Evolutionary conservation across 106 monocot genomes (phyloP), one percentile per base, ranked within the genome.

Genomic region (Alisma plantagoaquatica): DNA sequence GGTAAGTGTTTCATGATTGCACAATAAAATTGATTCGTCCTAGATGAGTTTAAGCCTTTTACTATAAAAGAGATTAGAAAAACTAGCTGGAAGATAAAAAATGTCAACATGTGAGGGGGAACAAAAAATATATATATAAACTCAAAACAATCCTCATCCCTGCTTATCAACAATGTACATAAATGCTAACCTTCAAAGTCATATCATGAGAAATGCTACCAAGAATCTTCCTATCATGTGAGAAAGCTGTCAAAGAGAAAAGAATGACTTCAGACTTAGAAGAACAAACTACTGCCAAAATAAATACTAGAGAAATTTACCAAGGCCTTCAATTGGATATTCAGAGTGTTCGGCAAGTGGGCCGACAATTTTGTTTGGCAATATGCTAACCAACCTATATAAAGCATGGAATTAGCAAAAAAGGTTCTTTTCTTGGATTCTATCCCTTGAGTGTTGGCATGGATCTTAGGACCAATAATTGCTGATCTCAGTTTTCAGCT

Each of bases 171-270:
- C n/a, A n/a, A n/a, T n/a, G n/a, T n/a, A n/a, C n/a, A 23, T 43
- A 6, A 23, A 16, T 59, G 9, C 64, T 67, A 32, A 98, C 96
- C 83, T 98, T 98, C 43, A 90, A 48, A 72, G 82, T 90, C 67
- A 81, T 68, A 66, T 90, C 90, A 77, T 86, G 85, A 53, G 98
- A 98, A 74, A 98, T 86, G 61, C 98, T 90, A 35, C 83, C 96
- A 33, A 98, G 71, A 72, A 74, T 79, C 43, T 98, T 76, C 47
- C 60, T 82, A 64, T 90, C 98, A 73, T 64, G 65, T 47, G 98
- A 98, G 38, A 98, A 76, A 23, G 78, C 98, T 98, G 74, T 31
- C 20, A 49, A 11, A 43, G 30, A 6, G 20, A 51, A 52, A 51
- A 50, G 19, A 48, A 73, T 30, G 63, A 32, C 10, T 38, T 38